Evolutionary conservation across 1,284 basidiomycete genomes (phyloP).

Genomic region (Trichosporon sp.): DNA sequence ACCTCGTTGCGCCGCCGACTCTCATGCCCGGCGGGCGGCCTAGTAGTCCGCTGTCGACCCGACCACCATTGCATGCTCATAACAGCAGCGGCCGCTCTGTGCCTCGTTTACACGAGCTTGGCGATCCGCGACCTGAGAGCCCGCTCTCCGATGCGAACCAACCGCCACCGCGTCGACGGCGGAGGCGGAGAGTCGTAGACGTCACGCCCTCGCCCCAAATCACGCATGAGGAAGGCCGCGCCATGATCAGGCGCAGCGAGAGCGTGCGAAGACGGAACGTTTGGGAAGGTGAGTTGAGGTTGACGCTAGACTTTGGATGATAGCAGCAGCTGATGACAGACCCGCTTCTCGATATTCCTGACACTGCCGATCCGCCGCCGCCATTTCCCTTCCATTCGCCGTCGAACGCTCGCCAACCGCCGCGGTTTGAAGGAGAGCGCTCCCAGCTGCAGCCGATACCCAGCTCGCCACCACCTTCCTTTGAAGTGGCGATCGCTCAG

Average conservation of each 20-base stretch:
- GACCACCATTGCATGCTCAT: not conserved
- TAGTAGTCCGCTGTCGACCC: not conserved
- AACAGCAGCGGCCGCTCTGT: not conserved
- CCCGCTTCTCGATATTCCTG: constrained; percentile 23
- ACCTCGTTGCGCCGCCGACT: constrained; percentile 31
- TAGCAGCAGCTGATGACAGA: not conserved
- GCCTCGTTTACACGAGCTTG: not conserved
- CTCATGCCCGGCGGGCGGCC: constrained; percentile 32
- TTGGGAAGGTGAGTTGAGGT: constrained; percentile 38
- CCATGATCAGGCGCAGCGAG: constrained; percentile 39
- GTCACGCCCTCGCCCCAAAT: constrained; percentile 17
- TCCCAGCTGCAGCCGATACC: constrained; percentile 6
- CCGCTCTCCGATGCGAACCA: not conserved
- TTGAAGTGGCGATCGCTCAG: constrained; percentile 9
- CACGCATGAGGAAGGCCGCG: constrained; percentile 35
- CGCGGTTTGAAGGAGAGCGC: constrained; percentile 19
- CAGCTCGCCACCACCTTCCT: constrained; percentile 39
- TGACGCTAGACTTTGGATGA: not conserved
- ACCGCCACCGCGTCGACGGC: not conserved
- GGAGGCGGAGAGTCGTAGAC: constrained; percentile 7
- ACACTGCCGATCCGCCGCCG: constrained; percentile 37
- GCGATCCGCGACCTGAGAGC: not conserved
- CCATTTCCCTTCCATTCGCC: constrained; percentile 39
- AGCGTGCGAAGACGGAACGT: constrained; percentile 44
- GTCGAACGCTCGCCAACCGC: constrained; percentile 28